Percentiles rank a stretch among this genome's conserved stretches.
Evolutionary conservation across 2,329 filamentous ascomycete genomes (phyloP).

Genomic region (Fusarium praegraminearum): DNA sequence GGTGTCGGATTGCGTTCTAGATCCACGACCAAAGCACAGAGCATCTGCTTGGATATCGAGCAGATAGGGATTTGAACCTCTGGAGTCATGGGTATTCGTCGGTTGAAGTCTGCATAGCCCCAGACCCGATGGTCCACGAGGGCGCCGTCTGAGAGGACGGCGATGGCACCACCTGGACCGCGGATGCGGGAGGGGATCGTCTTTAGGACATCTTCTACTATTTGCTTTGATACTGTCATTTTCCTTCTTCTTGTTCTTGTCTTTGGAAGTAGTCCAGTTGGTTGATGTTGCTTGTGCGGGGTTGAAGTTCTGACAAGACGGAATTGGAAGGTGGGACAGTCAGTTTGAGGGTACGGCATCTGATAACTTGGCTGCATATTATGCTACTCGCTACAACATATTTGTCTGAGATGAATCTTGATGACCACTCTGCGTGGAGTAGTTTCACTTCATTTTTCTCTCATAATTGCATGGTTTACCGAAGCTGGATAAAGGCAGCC

Average conservation of each 20-base stretch:
- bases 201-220: constrained; percentile 20
- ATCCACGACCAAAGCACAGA: constrained; percentile 32
- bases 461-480: background rate
- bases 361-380: background rate
- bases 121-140: constrained; percentile 26
- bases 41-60: constrained; percentile 38
- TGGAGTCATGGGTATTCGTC: constrained; percentile 28
- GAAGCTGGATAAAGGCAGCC: background rate
- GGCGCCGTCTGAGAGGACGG: constrained; percentile 27
- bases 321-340: constrained; percentile 35
- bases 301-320: constrained; percentile 26
- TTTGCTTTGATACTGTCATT: constrained; percentile 29
- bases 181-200: constrained; percentile 27
- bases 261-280: background rate
- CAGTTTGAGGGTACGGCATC: background rate
- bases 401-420: background rate
- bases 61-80: constrained; percentile 33
- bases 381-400: background rate
- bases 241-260: background rate
- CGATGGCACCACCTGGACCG: constrained; percentile 33
- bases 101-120: constrained; percentile 37
- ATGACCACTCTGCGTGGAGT: background rate
- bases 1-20: constrained; percentile 28
- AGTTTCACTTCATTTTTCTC: background rate
- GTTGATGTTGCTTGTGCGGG: constrained; percentile 16